These are phyloP conservation scores for Ophiostoma perfectum DNA, from an alignment of 2,329 filamentous ascomycete genomes.

Conservation along the genomic window DNA sequence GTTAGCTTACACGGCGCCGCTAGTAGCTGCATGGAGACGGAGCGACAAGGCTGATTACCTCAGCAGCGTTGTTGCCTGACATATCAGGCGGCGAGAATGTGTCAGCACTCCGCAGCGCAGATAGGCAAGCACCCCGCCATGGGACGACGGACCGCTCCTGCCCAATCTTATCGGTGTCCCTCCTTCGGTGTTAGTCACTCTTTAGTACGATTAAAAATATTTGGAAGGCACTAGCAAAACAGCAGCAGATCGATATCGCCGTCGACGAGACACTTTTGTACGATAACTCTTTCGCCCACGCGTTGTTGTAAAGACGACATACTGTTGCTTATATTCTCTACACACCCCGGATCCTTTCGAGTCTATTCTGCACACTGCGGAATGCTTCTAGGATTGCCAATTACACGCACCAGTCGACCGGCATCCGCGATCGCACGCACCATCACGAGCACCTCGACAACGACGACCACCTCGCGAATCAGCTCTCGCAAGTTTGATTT, in stretches of 20 bases:
- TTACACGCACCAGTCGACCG: conserved; percentile 17
- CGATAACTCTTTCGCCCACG: too few species aligned
- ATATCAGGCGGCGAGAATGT: conserved; percentile 18
- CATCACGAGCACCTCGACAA: conserved; percentile 10
- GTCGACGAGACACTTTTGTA: neutral
- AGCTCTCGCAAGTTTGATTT: neutral
- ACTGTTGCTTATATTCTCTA: neutral
- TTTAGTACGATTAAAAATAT: neutral
- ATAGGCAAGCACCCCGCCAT: conserved; percentile 12
- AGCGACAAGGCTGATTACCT: conserved; percentile 4
- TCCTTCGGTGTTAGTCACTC: neutral
- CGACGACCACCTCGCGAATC: neutral
- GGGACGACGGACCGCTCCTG: conserved; percentile 14
- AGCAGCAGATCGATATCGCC: neutral
- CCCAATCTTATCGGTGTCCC: conserved; percentile 15
- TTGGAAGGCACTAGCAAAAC: conserved; percentile 15
- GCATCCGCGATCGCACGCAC: conserved; percentile 15
- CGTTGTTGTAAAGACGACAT: too few species aligned
- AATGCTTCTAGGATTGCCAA: conserved; percentile 21
- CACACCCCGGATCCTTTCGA: neutral
- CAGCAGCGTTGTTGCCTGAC: conserved; percentile 11
- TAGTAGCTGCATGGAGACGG: neutral
- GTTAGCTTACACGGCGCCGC: neutral
- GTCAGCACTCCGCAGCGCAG: neutral
- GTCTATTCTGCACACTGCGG: conserved; percentile 18